Base-by-base conservation (phyloP, 495 filamentous ascomycete genomes). In the Aspergillus sclerotioniger region DNA sequence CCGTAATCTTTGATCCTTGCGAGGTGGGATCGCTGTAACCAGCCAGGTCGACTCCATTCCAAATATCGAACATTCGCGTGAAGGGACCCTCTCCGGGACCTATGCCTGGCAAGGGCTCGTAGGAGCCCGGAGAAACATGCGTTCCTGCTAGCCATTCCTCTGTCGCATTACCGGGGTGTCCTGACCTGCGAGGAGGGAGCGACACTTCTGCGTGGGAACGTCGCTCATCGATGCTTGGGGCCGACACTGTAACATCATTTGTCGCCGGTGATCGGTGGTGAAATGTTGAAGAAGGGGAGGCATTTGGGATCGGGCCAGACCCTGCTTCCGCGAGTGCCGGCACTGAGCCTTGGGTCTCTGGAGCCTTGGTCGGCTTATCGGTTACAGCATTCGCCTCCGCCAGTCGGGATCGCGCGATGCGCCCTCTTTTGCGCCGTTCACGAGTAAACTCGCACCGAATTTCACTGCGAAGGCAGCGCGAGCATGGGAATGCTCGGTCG, bases 401-500 rank as follows among this genome's bases (percentile, higher is more conserved):
- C 47, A 64, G 39, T 50, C 67, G 71, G 0, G 70, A 60, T 47
- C 76, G 73, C 16, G 76, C 72, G 44, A 79, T 76, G 28, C 76
- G 74, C 8, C 76, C 76, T 60, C 76, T 65, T 58, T 79, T 79
- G 8, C 76, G 69, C 16, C 72, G 71, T 57, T 79, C 76, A 15
- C 76, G 69, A 6, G 76, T 79, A 33, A 79, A 76, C 63, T 77
- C 71, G 53, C 76, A 79, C 28, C 60, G 69, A 20, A 69, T 73
- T 6, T 76, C 72, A 59, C 75, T 75, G 29, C 75, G 72, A 13
- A 76, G 66, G 35, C 76, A 79, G 55, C 76, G 68, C 17, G 75
- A 76, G 53, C 76, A 79, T 12, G 76, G 76, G 45, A 79, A 79
- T 3, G 74, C 75, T 16, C 76, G 75, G 59, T 79, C 76, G 67